A percentile compares a stretch with the other conserved stretches of the same genome.
phyloP scores from a whole-genome alignment of 1,284 basidiomycete genomes.

The Tylopilus sp. region DNA sequence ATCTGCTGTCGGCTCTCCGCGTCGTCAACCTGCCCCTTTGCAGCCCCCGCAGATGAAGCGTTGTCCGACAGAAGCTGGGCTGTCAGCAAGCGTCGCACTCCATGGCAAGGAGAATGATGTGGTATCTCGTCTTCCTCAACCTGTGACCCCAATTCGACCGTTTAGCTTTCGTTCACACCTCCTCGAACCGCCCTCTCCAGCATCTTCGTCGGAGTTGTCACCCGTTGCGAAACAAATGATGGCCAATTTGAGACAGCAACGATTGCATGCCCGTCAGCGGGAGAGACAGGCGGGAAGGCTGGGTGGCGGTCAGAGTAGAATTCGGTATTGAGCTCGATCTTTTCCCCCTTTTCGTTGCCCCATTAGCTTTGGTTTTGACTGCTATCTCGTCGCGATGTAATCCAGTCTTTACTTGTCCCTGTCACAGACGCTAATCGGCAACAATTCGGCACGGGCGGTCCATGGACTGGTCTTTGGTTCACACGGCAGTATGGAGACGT shows the following conservation, averaged over 20 bases:
- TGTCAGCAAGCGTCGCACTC: background rate
- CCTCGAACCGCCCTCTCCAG: slow-evolving; percentile 48
- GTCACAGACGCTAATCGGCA: too few relatives aligned
- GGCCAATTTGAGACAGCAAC: slow-evolving; percentile 56
- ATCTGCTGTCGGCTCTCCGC: background rate
- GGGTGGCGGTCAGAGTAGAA: slow-evolving; percentile 30
- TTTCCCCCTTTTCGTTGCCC: background rate
- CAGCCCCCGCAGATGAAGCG: slow-evolving; percentile 7
- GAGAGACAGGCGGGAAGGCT: slow-evolving; percentile 33
- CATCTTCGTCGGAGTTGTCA: slow-evolving; percentile 69
- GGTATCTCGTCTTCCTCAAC: slow-evolving; percentile 31
- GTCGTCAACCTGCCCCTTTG: slow-evolving; percentile 6
- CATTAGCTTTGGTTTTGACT: slow-evolving; percentile 12
- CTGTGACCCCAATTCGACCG: slow-evolving; percentile 28
- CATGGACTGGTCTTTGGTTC: background rate
- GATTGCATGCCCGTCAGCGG: slow-evolving; percentile 43
- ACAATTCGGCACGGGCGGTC: too few relatives aligned
- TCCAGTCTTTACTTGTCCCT: background rate
- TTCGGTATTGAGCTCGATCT: slow-evolving; percentile 24
- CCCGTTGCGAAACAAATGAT: slow-evolving; percentile 64
- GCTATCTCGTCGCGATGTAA: slow-evolving; percentile 18
- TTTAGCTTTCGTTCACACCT: slow-evolving; percentile 35
- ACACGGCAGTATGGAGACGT: too few relatives aligned
- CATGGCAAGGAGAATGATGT: slow-evolving; percentile 26
- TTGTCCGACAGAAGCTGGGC: background rate